Evolutionary conservation across 192 early-diverging fungal genomes (phyloP).

Genomic region (Coemansia sp.): DNA sequence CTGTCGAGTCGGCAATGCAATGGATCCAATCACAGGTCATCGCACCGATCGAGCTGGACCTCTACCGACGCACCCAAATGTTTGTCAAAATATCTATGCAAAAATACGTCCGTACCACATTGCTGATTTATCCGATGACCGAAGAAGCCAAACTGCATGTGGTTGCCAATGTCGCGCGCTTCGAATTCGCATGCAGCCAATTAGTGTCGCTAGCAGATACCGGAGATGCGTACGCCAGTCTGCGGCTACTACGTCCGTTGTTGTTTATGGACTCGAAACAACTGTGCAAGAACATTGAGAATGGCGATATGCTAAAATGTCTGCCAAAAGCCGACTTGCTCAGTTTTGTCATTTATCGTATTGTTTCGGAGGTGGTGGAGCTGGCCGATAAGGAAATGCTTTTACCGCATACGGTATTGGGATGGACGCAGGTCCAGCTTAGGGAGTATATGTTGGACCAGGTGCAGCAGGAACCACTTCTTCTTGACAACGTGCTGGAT

Average conservation of each 20-base stretch:
- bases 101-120: constrained; percentile 10
- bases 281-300: neutral
- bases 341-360: constrained; percentile 21
- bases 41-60: neutral
- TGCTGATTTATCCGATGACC: constrained; percentile 29
- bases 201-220: constrained; percentile 9
- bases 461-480: neutral
- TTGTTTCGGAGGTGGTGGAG: constrained; percentile 14
- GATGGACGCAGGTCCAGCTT: constrained; percentile 3
- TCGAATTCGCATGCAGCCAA: constrained; percentile 49
- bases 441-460: neutral
- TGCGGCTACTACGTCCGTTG: constrained; percentile 36
- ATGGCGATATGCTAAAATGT: neutral
- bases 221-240: constrained; percentile 17
- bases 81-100: neutral
- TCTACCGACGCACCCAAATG: neutral
- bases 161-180: constrained; percentile 29
- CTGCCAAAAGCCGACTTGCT: constrained; percentile 13
- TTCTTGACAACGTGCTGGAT: neutral
- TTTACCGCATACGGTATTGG: constrained; percentile 18
- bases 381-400: neutral
- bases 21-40: constrained; percentile 21
- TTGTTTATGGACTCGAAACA: constrained; percentile 25
- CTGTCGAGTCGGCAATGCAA: constrained; percentile 19
- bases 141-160: constrained; percentile 30